A percentile compares a stretch with the other conserved stretches of the same genome.
These are phyloP conservation scores for Galerina marginata DNA, from an alignment of 768 basidiomycete genomes.

Conservation along the genomic window DNA sequence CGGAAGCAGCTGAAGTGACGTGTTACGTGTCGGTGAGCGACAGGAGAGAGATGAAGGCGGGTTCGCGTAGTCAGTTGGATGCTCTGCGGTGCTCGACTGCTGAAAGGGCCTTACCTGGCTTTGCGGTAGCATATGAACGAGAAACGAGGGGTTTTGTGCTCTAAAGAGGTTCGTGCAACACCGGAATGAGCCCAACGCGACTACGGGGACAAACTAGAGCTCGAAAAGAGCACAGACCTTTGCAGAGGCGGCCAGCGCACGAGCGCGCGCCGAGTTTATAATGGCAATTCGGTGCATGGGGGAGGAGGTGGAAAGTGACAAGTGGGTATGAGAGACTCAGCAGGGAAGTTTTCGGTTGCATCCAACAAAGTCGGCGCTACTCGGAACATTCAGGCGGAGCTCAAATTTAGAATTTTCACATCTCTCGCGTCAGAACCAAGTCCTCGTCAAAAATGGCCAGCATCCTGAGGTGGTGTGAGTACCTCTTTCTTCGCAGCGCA, in stretches of 20 bases:
- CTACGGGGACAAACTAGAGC: not conserved
- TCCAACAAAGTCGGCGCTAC: slow-evolving; percentile 44
- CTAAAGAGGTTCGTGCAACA: slow-evolving; percentile 34
- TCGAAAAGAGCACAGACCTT: slow-evolving; percentile 51
- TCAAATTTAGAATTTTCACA: slow-evolving; percentile 33
- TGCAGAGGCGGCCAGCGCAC: slow-evolving; percentile 68
- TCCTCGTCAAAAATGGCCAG: slow-evolving; percentile 29
- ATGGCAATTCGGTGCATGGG: slow-evolving; percentile 84
- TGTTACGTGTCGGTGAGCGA: slow-evolving; percentile 32
- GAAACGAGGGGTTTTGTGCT: slow-evolving; percentile 57
- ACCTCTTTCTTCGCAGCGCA: not conserved
- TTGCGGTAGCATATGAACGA: slow-evolving; percentile 96
- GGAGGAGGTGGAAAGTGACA: slow-evolving; percentile 52
- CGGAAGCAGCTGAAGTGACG: slow-evolving; percentile 84
- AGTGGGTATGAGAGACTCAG: slow-evolving; percentile 38
- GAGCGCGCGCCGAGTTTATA: slow-evolving; percentile 82
- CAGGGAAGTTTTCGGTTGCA: slow-evolving; percentile 51
- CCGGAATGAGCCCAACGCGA: slow-evolving; percentile 23
- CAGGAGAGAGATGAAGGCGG: slow-evolving; percentile 23
- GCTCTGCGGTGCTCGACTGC: not conserved
- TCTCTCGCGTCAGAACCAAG: slow-evolving; percentile 15
- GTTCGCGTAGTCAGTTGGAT: slow-evolving; percentile 29
- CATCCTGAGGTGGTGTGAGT: slow-evolving; percentile 39
- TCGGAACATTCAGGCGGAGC: slow-evolving; percentile 55
- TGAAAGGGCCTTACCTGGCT: slow-evolving; percentile 75